phyloP scores from a whole-genome alignment of 169 alveolate genomes.

The Nephromyces sp. region DNA sequence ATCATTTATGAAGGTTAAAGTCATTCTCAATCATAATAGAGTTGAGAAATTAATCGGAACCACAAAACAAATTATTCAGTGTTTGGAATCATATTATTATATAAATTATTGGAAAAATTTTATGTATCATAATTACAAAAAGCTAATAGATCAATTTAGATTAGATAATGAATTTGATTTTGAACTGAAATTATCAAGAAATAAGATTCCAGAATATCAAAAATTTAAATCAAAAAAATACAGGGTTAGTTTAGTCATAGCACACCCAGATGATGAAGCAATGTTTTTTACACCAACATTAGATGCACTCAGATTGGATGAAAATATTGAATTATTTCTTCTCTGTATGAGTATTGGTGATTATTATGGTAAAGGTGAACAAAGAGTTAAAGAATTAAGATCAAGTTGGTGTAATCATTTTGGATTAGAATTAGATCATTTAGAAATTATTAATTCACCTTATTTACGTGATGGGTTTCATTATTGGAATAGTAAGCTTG shows the following conservation, averaged over 20 bases:
- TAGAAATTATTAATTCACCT: background rate
- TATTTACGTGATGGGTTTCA: background rate
- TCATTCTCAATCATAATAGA: too few relatives aligned
- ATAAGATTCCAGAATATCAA: too few relatives aligned
- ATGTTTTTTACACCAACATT: constrained; percentile 7
- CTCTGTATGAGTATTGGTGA: background rate
- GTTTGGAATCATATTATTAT: too few relatives aligned
- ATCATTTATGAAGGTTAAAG: too few relatives aligned
- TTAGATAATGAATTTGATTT: too few relatives aligned
- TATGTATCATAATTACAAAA: too few relatives aligned
- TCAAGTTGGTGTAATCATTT: background rate
- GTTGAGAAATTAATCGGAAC: too few relatives aligned
- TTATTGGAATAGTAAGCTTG: background rate
- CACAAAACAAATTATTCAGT: too few relatives aligned
- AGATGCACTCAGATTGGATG: background rate
- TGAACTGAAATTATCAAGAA: too few relatives aligned
- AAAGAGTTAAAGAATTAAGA: background rate
- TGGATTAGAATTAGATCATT: background rate
- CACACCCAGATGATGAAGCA: constrained; percentile 11
- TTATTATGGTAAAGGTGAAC: background rate
- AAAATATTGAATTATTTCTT: background rate
- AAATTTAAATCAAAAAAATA: too few relatives aligned
- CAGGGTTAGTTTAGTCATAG: background rate
- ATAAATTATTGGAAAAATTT: too few relatives aligned
- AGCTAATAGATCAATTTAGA: too few relatives aligned